These are phyloP conservation scores for Thielaviopsis populi DNA, from an alignment of 2,329 filamentous ascomycete species.

Conservation along the genomic window DNA sequence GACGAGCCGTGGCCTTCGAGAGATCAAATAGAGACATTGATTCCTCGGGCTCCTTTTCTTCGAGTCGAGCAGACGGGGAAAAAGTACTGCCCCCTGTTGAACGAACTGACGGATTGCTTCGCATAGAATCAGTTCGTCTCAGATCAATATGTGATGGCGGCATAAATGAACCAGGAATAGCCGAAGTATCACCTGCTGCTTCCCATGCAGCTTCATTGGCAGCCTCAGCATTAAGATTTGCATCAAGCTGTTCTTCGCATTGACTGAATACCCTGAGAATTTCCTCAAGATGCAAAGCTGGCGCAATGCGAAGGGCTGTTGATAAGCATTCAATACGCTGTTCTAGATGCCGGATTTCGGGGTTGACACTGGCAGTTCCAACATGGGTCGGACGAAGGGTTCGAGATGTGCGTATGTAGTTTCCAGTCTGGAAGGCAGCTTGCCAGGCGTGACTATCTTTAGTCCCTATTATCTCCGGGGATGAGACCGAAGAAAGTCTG, in stretches of 20 bases:
- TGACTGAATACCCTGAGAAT: slow-evolving; percentile 61
- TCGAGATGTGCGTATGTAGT: slow-evolving; percentile 44
- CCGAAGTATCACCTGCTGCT: slow-evolving; percentile 43
- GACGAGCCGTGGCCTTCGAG: slow-evolving; percentile 43
- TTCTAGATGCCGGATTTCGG: slow-evolving; percentile 55
- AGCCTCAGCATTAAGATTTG: slow-evolving; percentile 49
- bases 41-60: slow-evolving; percentile 33
- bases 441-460: slow-evolving; percentile 49
- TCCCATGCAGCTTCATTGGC: slow-evolving; percentile 58
- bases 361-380: slow-evolving; percentile 43
- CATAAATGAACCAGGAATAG: slow-evolving; percentile 41
- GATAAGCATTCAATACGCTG: slow-evolving; percentile 70
- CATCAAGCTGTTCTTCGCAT: slow-evolving; percentile 63
- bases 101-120: neutral
- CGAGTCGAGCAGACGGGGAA: neutral
- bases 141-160: slow-evolving; percentile 18
- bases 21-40: slow-evolving; percentile 53
- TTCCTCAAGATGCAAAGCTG: slow-evolving; percentile 52
- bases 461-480: slow-evolving; percentile 25
- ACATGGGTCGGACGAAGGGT: slow-evolving; percentile 44
- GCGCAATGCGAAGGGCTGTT: slow-evolving; percentile 59
- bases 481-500: slow-evolving; percentile 34
- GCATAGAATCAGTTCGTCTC: slow-evolving; percentile 9
- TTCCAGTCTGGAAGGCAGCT: slow-evolving; percentile 63
- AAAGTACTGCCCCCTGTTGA: neutral